phyloP scores from a whole-genome alignment of 371 early-diverging fungal species.

The Haplosporangium sp. region DNA sequence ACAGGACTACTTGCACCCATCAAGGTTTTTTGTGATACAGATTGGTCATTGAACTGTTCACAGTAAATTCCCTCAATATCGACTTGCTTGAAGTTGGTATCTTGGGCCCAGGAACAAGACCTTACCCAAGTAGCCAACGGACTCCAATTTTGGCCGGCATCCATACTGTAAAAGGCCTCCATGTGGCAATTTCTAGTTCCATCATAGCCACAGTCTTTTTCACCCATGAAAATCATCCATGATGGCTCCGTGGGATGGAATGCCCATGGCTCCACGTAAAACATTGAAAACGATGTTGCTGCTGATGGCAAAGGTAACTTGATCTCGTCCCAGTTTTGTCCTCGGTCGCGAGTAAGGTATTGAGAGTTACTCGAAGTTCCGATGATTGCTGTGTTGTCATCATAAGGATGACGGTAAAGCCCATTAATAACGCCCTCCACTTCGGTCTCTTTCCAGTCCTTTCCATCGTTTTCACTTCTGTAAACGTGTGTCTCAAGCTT shows the following conservation, averaged over 20 bases:
- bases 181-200: slow-evolving; percentile 34
- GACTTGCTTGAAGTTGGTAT: slow-evolving; percentile 64
- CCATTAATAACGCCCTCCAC: slow-evolving; percentile 58
- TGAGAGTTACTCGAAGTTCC: slow-evolving; percentile 67
- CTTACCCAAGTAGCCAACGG: slow-evolving; percentile 77
- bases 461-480: slow-evolving; percentile 82
- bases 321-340: slow-evolving; percentile 69
- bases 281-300: slow-evolving; percentile 64
- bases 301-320: slow-evolving; percentile 61
- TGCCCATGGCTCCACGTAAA: slow-evolving; percentile 64
- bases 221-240: slow-evolving; percentile 85
- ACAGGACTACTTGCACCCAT: slow-evolving; percentile 58
- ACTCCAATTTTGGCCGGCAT: slow-evolving; percentile 82
- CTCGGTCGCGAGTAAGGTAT: slow-evolving; percentile 79
- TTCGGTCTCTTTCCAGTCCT: slow-evolving; percentile 68
- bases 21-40: slow-evolving; percentile 69
- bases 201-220: slow-evolving; percentile 41
- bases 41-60: slow-evolving; percentile 68
- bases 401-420: slow-evolving; percentile 78
- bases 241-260: slow-evolving; percentile 85
- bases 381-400: slow-evolving; percentile 74
- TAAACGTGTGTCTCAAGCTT: slow-evolving; percentile 65
- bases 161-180: slow-evolving; percentile 77
- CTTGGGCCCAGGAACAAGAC: slow-evolving; percentile 83
- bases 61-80: slow-evolving; percentile 75